Evolutionary conservation across 306 rosid species (phyloP).

Genomic region (Cicer chorassanicum): DNA sequence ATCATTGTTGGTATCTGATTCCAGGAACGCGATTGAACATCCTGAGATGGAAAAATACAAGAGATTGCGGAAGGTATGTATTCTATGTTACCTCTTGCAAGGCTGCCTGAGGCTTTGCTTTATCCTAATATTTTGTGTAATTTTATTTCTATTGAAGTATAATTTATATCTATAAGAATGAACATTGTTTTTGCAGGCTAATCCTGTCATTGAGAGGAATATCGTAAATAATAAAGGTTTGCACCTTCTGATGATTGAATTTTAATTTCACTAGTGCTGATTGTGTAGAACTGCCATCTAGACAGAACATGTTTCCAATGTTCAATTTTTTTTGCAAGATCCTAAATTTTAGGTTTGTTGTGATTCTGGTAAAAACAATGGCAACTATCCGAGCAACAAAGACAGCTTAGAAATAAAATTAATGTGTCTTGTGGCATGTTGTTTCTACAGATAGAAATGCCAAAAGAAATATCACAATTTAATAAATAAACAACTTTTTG

Average conservation of each 20-base stretch:
- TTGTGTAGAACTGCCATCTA: constrained; percentile 16
- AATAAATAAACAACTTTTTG: constrained; percentile 3
- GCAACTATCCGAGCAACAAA: not conserved
- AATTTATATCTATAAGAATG: constrained; percentile 1
- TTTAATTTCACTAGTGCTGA: constrained; percentile 27
- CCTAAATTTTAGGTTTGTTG: constrained; percentile 31
- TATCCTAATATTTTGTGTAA: constrained; percentile 10
- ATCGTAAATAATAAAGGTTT: constrained; percentile 73
- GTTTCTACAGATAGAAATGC: constrained; percentile 27
- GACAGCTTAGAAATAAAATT: constrained; percentile 9
- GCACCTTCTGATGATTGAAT: constrained; percentile 37
- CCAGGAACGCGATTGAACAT: constrained; percentile 85
- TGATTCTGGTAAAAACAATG: constrained; percentile 5
- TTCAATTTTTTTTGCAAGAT: not conserved
- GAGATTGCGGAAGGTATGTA: constrained; percentile 77
- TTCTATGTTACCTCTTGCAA: constrained; percentile 2
- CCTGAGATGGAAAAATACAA: constrained; percentile 76
- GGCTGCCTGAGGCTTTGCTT: constrained; percentile 27
- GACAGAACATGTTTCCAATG: constrained; percentile 12
- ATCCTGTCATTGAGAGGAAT: constrained; percentile 74
- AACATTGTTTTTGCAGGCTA: constrained; percentile 66
- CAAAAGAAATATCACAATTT: constrained; percentile 11
- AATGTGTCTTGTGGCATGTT: constrained; percentile 3
- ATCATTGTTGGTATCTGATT: constrained; percentile 38
- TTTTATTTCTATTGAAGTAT: not conserved